A percentile compares a stretch with the other conserved stretches of the same genome.
Conservation (phyloP, 164 flowering plant genomes). For the grape (Vitis vinifera) region DNA sequence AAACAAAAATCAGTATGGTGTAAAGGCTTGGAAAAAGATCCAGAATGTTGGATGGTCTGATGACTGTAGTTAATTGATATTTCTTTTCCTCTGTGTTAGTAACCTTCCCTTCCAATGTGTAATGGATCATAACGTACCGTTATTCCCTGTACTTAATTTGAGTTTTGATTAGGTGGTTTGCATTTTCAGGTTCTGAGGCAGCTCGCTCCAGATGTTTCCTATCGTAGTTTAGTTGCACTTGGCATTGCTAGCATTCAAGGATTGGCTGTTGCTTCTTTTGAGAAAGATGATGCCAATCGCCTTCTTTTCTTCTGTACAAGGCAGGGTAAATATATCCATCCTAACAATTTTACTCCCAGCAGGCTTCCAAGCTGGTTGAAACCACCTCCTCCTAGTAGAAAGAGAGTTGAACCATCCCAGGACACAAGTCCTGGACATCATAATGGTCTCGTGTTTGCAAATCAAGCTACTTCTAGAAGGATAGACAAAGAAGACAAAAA, state of each 20-base stretch:
- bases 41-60: too few species aligned
- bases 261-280: conserved; percentile 88
- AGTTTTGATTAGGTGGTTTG: not conserved
- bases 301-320: conserved; percentile 71
- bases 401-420: conserved; percentile 39
- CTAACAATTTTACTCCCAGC: conserved; percentile 16
- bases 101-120: too few species aligned
- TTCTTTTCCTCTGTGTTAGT: too few species aligned
- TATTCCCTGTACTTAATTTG: too few species aligned
- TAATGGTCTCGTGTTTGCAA: conserved; percentile 12
- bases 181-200: conserved; percentile 83
- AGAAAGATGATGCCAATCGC: conserved; percentile 87
- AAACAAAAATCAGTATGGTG: too few species aligned
- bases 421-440: conserved; percentile 15
- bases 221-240: conserved; percentile 81
- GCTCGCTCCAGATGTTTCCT: conserved; percentile 83
- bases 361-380: conserved; percentile 69
- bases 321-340: conserved; percentile 27
- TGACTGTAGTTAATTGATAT: too few species aligned
- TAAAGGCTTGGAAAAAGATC: too few species aligned
- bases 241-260: conserved; percentile 97
- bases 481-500: conserved; percentile 23
- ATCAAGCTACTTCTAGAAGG: conserved; percentile 11
- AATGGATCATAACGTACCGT: too few species aligned
- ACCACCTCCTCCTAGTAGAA: conserved; percentile 75